phyloP scores from a whole-genome alignment of 371 early-diverging fungal species.

The Coemansia sp. region DNA sequence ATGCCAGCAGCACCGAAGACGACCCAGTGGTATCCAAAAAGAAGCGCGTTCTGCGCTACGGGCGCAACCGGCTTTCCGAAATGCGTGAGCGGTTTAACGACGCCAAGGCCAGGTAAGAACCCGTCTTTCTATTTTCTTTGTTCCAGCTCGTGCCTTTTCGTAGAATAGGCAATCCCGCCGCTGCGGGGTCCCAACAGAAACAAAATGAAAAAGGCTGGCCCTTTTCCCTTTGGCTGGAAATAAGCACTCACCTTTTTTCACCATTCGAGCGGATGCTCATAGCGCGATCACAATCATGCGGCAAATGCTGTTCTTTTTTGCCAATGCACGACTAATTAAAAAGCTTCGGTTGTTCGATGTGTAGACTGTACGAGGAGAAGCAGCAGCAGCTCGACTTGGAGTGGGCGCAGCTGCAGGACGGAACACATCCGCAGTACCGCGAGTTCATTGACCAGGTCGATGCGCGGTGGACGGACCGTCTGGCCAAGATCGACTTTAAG shows the following conservation, averaged over 20 bases:
- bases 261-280: not conserved
- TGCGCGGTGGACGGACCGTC: constrained; percentile 41
- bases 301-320: not conserved
- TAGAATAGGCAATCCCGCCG: not conserved
- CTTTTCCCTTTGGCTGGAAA: not conserved
- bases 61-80: constrained; percentile 36
- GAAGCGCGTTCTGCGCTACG: constrained; percentile 48
- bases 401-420: constrained; percentile 38
- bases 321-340: constrained; percentile 7
- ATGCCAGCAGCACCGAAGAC: constrained; percentile 42
- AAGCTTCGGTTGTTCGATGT: not conserved
- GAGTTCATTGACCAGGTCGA: constrained; percentile 34
- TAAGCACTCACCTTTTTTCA: not conserved
- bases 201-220: not conserved
- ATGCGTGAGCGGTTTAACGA: constrained; percentile 43
- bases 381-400: constrained; percentile 43
- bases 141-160: not conserved
- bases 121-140: not conserved
- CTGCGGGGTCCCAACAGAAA: constrained; percentile 3
- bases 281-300: constrained; percentile 1
- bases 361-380: constrained; percentile 41
- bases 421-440: constrained; percentile 44
- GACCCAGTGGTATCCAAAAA: constrained; percentile 25
- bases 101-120: constrained; percentile 29
- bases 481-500: constrained; percentile 30